Percentiles rank a stretch among this genome's conserved stretches.
Conservation (phyloP, 2,329 filamentous ascomycete species). For the Sphaerulina vaccinii region DNA sequence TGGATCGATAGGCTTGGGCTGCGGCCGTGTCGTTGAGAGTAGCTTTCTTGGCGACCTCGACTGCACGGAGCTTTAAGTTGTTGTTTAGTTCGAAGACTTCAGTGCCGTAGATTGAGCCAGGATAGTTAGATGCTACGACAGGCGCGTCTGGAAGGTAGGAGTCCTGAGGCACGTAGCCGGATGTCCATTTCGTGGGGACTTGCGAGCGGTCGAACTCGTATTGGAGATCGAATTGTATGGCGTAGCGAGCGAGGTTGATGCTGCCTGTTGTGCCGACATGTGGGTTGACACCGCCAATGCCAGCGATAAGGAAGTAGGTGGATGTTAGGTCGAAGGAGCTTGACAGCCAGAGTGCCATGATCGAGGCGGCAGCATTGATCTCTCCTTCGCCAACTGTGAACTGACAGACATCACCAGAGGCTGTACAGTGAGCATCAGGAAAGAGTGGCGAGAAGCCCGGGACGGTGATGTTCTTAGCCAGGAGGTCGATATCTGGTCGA, state of each 20-base stretch:
- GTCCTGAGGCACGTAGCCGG: slow-evolving; percentile 30
- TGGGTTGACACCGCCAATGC: slow-evolving; percentile 32
- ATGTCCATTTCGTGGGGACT: slow-evolving; percentile 22
- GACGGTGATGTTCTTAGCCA: slow-evolving; percentile 35
- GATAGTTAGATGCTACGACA: slow-evolving; percentile 17
- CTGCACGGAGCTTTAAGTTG: slow-evolving; percentile 31
- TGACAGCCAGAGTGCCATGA: slow-evolving; percentile 24
- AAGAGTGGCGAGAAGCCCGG: slow-evolving; percentile 35
- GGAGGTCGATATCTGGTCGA: slow-evolving; percentile 35
- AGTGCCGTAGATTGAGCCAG: slow-evolving; percentile 36
- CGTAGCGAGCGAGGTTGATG: slow-evolving; percentile 28
- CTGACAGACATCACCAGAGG: slow-evolving; percentile 63
- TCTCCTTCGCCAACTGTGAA: slow-evolving; percentile 59
- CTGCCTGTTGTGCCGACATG: slow-evolving; percentile 27
- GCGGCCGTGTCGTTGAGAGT: slow-evolving; percentile 33
- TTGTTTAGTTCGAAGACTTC: slow-evolving; percentile 40
- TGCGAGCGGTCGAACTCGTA: slow-evolving; percentile 28
- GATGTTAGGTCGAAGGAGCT: slow-evolving; percentile 25
- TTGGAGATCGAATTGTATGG: slow-evolving; percentile 29
- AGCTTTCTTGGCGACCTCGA: slow-evolving; percentile 30
- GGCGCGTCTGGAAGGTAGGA: slow-evolving; percentile 24
- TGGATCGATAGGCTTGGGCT: slow-evolving; percentile 34
- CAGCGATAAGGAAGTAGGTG: slow-evolving; percentile 33
- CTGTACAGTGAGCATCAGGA: slow-evolving; percentile 59
- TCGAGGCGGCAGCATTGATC: slow-evolving; percentile 17